Evolutionary conservation across 2,329 filamentous ascomycete genomes (phyloP).

Genomic region (Monilinia laxa): DNA sequence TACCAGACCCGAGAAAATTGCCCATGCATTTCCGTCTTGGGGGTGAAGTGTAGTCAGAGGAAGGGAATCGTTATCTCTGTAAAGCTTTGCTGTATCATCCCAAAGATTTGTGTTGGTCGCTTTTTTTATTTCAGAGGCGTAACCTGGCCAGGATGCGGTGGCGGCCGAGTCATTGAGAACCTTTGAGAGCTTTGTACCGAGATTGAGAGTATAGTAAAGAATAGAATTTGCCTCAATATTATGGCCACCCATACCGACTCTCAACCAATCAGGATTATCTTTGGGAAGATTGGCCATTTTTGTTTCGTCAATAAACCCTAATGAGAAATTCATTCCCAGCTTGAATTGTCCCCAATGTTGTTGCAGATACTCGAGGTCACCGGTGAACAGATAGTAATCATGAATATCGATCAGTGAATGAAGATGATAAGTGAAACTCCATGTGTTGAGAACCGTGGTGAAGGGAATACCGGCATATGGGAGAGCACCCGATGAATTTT

Average conservation of each 20-base stretch:
- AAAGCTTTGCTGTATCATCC: conserved; percentile 31
- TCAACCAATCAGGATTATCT: conserved; percentile 36
- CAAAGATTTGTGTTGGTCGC: conserved; percentile 24
- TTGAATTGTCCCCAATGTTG: conserved; percentile 51
- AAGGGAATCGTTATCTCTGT: conserved; percentile 45
- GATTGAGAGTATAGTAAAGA: conserved; percentile 37
- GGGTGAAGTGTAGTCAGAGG: conserved; percentile 54
- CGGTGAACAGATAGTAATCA: conserved; percentile 57
- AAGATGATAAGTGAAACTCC: conserved; percentile 59
- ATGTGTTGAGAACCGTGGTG: conserved; percentile 40
- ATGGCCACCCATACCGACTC: conserved; percentile 38
- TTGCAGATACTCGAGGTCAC: conserved; percentile 52
- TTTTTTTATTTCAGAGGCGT: conserved; percentile 23
- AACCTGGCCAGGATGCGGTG: neutral
- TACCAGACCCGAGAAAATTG: conserved; percentile 43
- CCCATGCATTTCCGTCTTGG: conserved; percentile 60
- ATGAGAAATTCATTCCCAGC: conserved; percentile 47
- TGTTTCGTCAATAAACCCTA: conserved; percentile 47
- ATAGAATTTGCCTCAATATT: conserved; percentile 39
- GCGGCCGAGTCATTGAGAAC: conserved; percentile 38
- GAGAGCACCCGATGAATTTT: conserved; percentile 30
- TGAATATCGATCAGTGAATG: conserved; percentile 59
- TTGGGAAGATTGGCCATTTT: conserved; percentile 37
- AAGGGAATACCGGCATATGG: conserved; percentile 45
- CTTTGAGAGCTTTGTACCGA: conserved; percentile 47